phyloP scores from a whole-genome alignment of 257 asterid genomes.

The Solanum chmielewskii region DNA sequence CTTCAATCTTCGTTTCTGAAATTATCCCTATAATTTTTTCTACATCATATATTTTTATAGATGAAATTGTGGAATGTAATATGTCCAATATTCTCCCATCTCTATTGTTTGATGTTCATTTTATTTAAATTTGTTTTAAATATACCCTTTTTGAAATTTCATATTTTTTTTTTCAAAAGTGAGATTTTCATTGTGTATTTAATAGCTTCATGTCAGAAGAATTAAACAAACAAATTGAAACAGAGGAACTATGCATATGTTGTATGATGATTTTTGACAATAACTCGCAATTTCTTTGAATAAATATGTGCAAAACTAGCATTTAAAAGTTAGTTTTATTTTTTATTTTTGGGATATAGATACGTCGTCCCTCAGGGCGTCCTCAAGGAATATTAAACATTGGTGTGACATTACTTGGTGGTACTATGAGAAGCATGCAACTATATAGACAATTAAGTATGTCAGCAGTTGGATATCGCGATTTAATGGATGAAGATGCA shows the following conservation, averaged over 20 bases:
- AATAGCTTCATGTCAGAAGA: background rate
- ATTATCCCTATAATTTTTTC: background rate
- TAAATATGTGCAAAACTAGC: background rate
- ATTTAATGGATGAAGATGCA: slow-evolving; percentile 28
- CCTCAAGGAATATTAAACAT: slow-evolving; percentile 53
- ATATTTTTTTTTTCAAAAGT: background rate
- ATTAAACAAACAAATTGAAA: background rate
- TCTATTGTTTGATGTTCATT: background rate
- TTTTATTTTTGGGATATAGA: slow-evolving; percentile 14
- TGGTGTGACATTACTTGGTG: slow-evolving; percentile 68
- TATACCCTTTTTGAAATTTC: background rate
- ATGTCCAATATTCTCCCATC: background rate
- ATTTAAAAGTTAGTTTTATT: background rate
- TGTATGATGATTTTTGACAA: background rate
- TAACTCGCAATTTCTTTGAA: background rate
- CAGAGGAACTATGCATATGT: background rate
- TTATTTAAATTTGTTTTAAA: background rate
- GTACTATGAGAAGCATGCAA: slow-evolving; percentile 76
- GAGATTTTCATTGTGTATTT: background rate
- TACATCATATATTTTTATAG: background rate
- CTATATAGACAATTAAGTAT: slow-evolving; percentile 26
- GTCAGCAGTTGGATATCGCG: slow-evolving; percentile 9
- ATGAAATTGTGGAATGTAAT: background rate
- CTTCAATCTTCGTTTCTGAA: background rate
- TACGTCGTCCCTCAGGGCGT: slow-evolving; percentile 67